Evolutionary conservation across 306 rosid genomes (phyloP).

Genomic region (Senna siamea): DNA sequence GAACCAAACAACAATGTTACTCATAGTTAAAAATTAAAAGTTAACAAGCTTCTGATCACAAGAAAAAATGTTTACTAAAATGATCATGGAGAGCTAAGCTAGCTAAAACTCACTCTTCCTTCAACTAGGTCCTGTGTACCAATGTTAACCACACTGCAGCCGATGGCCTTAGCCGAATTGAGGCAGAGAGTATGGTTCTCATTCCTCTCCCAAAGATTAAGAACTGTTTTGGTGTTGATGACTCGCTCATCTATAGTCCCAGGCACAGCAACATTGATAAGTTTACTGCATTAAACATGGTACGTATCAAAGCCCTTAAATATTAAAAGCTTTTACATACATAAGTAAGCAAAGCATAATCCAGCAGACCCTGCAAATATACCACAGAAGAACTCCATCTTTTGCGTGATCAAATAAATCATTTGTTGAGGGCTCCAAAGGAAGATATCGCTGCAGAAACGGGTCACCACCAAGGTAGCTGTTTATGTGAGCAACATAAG

Average conservation of each 20-base stretch:
- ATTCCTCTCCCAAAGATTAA: conserved; percentile 92
- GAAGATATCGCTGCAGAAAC: conserved; percentile 80
- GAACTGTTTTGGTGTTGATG: conserved; percentile 69
- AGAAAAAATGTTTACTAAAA: conserved; percentile 6
- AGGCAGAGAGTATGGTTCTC: conserved; percentile 97
- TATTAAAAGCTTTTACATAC: conserved; percentile 32
- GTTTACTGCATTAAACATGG: conserved; percentile 72
- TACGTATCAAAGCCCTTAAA: conserved; percentile 35
- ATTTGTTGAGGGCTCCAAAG: conserved; percentile 72
- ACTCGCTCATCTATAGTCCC: conserved; percentile 97
- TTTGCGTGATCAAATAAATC: conserved; percentile 73
- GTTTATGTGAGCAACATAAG: conserved; percentile 90
- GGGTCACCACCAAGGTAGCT: conserved; percentile 93
- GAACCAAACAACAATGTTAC: conserved; percentile 39
- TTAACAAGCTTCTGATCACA: conserved; percentile 14
- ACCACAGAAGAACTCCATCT: conserved; percentile 97
- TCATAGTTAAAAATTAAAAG: not conserved
- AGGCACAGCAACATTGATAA: conserved; percentile 98
- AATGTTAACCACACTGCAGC: conserved; percentile 96
- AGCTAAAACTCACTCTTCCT: conserved; percentile 80
- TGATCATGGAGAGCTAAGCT: conserved; percentile 7
- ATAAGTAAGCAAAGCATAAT: conserved; percentile 35
- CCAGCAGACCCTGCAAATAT: conserved; percentile 48
- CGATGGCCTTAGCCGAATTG: conserved; percentile 99
- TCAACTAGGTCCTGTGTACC: conserved; percentile 92